Evolutionary conservation across 345 rosid species (phyloP).

Genomic region (Balakata baccata): DNA sequence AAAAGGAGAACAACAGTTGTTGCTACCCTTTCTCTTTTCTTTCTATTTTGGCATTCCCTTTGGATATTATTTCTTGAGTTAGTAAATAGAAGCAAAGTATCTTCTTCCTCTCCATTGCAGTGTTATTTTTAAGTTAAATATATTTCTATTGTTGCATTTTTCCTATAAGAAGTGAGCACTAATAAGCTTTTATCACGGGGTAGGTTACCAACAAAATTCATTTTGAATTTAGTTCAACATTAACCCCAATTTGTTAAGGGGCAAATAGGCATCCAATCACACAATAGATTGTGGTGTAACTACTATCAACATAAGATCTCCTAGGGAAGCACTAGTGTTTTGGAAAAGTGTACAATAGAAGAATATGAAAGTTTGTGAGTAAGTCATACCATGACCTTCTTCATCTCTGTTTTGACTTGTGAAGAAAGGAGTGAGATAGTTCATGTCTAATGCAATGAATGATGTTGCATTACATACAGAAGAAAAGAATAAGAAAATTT

Average conservation of each 20-base stretch:
- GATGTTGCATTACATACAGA: constrained; percentile 56
- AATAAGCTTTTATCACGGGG: too few species aligned
- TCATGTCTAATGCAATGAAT: constrained; percentile 69
- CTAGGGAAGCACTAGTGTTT: neutral
- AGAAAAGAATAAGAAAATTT: neutral
- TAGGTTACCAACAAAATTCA: neutral
- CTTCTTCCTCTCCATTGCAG: too few species aligned
- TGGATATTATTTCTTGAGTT: too few species aligned
- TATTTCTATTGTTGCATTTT: too few species aligned
- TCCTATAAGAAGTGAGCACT: too few species aligned
- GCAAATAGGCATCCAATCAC: neutral
- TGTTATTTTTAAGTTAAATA: too few species aligned
- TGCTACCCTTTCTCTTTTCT: too few species aligned
- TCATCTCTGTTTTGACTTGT: constrained; percentile 77
- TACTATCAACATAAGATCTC: neutral
- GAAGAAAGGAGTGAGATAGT: constrained; percentile 81
- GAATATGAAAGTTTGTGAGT: neutral
- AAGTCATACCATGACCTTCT: constrained; percentile 48
- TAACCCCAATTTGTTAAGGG: neutral
- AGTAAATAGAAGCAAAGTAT: too few species aligned
- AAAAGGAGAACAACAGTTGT: too few species aligned
- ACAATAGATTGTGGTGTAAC: neutral
- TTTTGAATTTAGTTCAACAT: neutral
- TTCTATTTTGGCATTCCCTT: too few species aligned
- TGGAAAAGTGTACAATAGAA: neutral